phyloP scores from a whole-genome alignment of 176 grass and related monocot genomes.

The Calamus simplicifolius region DNA sequence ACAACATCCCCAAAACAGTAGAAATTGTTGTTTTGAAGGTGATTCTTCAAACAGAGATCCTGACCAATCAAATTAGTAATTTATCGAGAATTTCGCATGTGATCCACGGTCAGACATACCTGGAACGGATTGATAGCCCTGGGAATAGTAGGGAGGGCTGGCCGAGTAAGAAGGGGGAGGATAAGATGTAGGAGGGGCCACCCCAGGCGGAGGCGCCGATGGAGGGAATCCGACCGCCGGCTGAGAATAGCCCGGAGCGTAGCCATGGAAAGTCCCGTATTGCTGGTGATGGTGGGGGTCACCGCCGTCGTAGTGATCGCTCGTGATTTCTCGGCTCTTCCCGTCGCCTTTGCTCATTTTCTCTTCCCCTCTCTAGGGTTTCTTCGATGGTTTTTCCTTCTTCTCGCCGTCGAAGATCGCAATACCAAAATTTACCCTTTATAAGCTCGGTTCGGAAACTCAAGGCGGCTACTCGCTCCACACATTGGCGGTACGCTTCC shows the following conservation, averaged over 20 bases:
- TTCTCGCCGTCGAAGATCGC: no score
- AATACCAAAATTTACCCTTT: no score
- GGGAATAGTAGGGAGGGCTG: slow-evolving; percentile 47
- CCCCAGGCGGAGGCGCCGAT: slow-evolving; percentile 33
- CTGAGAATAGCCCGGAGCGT: slow-evolving; percentile 32
- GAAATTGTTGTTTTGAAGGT: no score
- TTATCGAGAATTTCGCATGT: not conserved
- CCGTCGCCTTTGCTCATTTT: not conserved
- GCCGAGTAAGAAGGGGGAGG: slow-evolving; percentile 39
- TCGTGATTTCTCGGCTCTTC: slow-evolving; percentile 12
- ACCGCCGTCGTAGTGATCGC: not conserved
- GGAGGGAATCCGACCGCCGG: slow-evolving; percentile 76
- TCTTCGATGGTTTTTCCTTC: no score
- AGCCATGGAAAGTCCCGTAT: slow-evolving; percentile 67
- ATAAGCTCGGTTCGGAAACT: no score
- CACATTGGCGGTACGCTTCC: no score
- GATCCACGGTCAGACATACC: slow-evolving; percentile 25
- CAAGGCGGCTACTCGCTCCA: no score
- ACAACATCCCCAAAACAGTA: no score
- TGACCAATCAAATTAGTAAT: no score
- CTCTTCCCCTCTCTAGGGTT: no score
- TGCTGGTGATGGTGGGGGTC: slow-evolving; percentile 22
- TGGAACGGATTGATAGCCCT: slow-evolving; percentile 59
- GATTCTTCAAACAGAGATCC: no score
- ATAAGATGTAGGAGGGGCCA: slow-evolving; percentile 12